A percentile compares a stretch with the other conserved stretches of the same genome.
Evolutionary conservation across 2,329 filamentous ascomycete genomes (phyloP).

Genomic region (Sphaerulina populicola): DNA sequence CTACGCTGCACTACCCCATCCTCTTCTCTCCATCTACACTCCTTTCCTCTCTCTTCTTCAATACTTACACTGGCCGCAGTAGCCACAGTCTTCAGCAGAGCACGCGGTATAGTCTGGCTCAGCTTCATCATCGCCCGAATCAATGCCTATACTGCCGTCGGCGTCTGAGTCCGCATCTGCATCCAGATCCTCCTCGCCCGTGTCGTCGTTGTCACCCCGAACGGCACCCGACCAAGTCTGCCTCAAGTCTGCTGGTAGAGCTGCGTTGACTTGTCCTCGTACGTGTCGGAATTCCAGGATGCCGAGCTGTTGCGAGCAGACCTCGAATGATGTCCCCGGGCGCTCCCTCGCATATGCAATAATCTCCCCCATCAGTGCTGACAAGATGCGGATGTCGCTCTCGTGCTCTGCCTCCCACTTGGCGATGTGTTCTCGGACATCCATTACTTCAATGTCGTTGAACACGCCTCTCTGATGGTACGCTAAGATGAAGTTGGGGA

Average conservation of each 20-base stretch:
- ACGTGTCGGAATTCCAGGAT: neutral
- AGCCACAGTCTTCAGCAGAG: neutral
- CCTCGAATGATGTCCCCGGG: neutral
- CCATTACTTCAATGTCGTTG: conserved; percentile 34
- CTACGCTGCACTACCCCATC: too few species aligned
- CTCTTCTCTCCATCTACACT: neutral
- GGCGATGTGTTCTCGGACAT: conserved; percentile 34
- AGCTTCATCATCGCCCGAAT: neutral
- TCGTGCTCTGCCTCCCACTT: conserved; percentile 39
- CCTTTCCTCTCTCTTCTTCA: neutral
- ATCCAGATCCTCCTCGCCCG: neutral
- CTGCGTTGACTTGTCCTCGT: neutral
- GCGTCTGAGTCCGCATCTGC: neutral
- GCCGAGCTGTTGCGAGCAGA: neutral
- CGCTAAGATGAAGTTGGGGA: conserved; percentile 46
- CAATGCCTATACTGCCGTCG: neutral
- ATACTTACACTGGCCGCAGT: neutral
- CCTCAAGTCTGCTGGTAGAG: neutral
- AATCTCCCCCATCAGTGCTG: neutral
- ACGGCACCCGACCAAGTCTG: neutral
- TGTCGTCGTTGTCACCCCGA: neutral
- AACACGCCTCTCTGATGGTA: conserved; percentile 43
- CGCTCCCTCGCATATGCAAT: neutral
- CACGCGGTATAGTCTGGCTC: neutral
- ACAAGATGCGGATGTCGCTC: neutral